A percentile compares a stretch with the other conserved stretches of the same genome.
phyloP scores from a whole-genome alignment of 257 asterid species.

The Euphrasia confusa region DNA sequence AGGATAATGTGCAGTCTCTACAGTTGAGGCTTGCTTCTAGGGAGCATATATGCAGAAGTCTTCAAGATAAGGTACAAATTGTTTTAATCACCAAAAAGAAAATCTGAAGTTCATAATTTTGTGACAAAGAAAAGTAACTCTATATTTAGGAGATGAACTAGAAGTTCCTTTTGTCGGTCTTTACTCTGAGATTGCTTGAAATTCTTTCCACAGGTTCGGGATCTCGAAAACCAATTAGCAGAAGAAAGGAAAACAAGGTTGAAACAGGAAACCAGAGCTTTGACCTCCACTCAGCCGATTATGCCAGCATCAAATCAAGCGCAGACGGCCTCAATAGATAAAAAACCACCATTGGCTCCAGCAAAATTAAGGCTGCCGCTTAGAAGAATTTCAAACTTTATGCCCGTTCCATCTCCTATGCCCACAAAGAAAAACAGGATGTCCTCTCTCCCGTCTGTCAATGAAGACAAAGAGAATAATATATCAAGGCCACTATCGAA shows the following conservation, averaged over 20 bases:
- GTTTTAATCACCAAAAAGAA: background rate
- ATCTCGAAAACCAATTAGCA: conserved; percentile 80
- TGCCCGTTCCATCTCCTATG: conserved; percentile 47
- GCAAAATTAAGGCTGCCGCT: conserved; percentile 70
- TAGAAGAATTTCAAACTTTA: conserved; percentile 58
- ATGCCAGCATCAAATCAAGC: conserved; percentile 39
- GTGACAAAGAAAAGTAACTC: background rate
- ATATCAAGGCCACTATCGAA: conserved; percentile 22
- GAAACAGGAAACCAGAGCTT: conserved; percentile 72
- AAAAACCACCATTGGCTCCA: conserved; percentile 83
- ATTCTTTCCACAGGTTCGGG: conserved; percentile 54
- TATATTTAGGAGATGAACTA: background rate
- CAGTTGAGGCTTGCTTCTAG: conserved; percentile 61
- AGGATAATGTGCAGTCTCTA: conserved; percentile 66
- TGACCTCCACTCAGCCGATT: conserved; percentile 46
- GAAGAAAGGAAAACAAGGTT: conserved; percentile 78
- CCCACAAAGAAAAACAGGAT: conserved; percentile 37
- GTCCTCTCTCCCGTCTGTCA: conserved; percentile 53
- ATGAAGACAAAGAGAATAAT: conserved; percentile 54
- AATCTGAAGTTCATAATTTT: background rate
- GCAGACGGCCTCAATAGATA: conserved; percentile 44
- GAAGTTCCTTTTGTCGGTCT: conserved; percentile 1
- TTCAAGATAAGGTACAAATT: conserved; percentile 78
- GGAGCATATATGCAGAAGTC: conserved; percentile 67
- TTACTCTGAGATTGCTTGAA: conserved; percentile 17